Base-by-base conservation (phyloP, 2,329 filamentous ascomycete species). In the Sphaerulina vaccinii region DNA sequence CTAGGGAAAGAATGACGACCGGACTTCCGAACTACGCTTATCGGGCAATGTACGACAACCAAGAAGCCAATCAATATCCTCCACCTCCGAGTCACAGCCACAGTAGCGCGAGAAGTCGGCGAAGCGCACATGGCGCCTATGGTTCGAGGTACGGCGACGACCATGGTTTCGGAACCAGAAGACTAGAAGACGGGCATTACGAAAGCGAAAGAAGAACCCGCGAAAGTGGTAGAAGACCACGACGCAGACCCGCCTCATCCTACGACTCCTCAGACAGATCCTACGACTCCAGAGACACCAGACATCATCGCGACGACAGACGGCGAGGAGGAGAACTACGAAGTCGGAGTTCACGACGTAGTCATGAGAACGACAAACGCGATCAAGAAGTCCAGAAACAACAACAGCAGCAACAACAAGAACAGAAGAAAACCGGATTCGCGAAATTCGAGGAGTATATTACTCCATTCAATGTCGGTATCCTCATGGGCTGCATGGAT, bases 401-500 rank as follows among this genome's bases (percentile, higher is more conserved):
- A 32, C 49, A 45, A 29, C 40, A 45, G 18, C 40, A 54, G 23
- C 47, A 51, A 15, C 41, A 51, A 38, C 46, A 45, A 32, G 42
- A 43, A 18, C 41, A 54, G 18, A 51, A 50, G 23, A 54, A 50
- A 29, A 45, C 45, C 11, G 37, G 36, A 3, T 19, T 49, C 6
- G 45, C 45, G 10, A 50, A 50, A 29, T 27, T 50, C 40, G 40
- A 42, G 22, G 35, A 52, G 7, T 53, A 55, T n/a, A 51, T 56
- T 23, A 59, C 56, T 11, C 56, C 56, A 10, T 46, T 59, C 36
- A 55, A 54, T 5, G 49, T 59, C 18, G 54, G 56, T 15, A 45
- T 56, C 5, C 36, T 55, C 15, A 48, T 59, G n/a, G 56, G 54
- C n/a, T 52, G 48, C 15, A 56, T 59, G 33, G 56, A 59, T 16